Evolutionary conservation across 106 monocot genomes (phyloP), one percentile per base, ranked within the genome.

Genomic region (Acorus calamus): DNA sequence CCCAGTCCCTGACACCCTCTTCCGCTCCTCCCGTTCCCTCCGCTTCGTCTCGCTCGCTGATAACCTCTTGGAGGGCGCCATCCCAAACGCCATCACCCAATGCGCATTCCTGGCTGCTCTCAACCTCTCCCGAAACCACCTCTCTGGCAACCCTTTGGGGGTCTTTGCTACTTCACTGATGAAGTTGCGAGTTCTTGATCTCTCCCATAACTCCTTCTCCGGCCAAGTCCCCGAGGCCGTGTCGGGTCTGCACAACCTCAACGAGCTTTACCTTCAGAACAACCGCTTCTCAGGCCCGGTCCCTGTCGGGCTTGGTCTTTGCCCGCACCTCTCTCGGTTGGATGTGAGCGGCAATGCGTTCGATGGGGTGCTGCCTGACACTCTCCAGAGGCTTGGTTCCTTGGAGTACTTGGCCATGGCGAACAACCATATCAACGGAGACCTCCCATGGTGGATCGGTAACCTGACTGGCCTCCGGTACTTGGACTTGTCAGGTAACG

Each of bases 401-500:
- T 56, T 92, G 2, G 49, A 74, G 14, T 71, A 46, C 55, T 53
- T 92, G 5, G 74, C 74, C 64, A 51, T 74, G n/a, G 74, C 87
- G 4, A 63, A 57, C 63, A 94, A 90, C 64, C 64, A 71, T 45
- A 56, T 94, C 68, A 74, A 79, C 10, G 90, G 82, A 46, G 68
- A 74, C 2, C 3, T 94, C 14, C 90, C 89, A 2, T 2, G 41
- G 2, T 89, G 81, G 86, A 55, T 89, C n/a, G 75, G 84, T 59
- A 75, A 72, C 58, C 44, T 86, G 52, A 71, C 64, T 9, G 52
- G 58, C 5, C 67, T 94, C 44, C 72, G 71, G 50, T 48, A 59
- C 11, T 48, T 89, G 11, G 94, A 94, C 60, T 42, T 94, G 7
- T 89, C 94, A 0, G 42, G 53, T 8, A 94, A 94, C 55, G 66